These are phyloP conservation scores for Trichocomaceae sp. DNA, from an alignment of 2,329 filamentous ascomycete genomes.

Conservation along the genomic window DNA sequence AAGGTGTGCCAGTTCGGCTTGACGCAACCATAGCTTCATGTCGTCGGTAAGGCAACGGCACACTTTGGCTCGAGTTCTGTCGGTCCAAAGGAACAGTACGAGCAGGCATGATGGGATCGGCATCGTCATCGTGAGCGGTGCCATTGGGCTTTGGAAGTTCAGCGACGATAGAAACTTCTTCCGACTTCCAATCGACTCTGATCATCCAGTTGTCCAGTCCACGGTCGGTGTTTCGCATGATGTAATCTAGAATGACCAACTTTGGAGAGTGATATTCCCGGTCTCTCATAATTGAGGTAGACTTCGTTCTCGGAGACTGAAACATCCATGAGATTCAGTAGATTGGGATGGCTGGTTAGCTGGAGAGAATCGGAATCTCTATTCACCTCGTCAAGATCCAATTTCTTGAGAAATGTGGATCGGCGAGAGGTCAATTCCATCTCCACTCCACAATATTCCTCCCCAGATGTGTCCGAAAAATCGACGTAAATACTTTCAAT, in stretches of 20 bases:
- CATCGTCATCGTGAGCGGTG: slow-evolving; percentile 40
- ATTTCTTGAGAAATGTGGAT: no score
- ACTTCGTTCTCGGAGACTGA: no score
- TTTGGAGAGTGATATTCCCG: slow-evolving; percentile 42
- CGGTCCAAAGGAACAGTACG: slow-evolving; percentile 54
- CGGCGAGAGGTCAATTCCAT: no score
- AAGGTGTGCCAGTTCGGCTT: slow-evolving; percentile 50
- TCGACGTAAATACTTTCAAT: no score
- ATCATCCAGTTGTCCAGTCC: slow-evolving; percentile 99
- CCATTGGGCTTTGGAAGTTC: slow-evolving; percentile 67
- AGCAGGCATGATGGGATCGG: slow-evolving; percentile 45
- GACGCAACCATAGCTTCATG: slow-evolving; percentile 79
- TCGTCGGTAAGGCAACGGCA: slow-evolving; percentile 62
- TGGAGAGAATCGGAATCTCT: no score
- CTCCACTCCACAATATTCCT: no score
- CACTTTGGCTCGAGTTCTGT: slow-evolving; percentile 22
- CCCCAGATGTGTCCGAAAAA: no score
- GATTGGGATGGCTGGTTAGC: no score
- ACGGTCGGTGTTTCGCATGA: slow-evolving; percentile 97
- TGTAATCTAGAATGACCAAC: slow-evolving; percentile 93
- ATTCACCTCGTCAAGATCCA: no score
- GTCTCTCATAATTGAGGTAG: no score
- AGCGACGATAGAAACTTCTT: slow-evolving; percentile 77
- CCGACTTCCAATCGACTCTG: slow-evolving; percentile 78
- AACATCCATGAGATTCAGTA: no score